Evolutionary conservation across 78 protist genomes (phyloP).

Genomic region (Dictyostelium capitatum): DNA sequence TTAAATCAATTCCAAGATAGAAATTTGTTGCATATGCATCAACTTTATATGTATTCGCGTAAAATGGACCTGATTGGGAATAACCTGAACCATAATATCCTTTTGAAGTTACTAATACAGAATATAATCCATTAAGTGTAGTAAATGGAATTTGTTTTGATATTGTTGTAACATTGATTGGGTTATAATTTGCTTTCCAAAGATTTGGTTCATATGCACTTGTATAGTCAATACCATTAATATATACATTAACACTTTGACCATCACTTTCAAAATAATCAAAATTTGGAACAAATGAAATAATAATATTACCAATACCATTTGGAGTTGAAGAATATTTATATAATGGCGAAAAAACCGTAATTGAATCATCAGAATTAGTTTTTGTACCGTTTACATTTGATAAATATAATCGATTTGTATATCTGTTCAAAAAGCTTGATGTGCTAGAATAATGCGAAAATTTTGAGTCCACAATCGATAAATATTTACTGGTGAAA

Average conservation of each 20-base stretch:
- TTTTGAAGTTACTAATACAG: not conserved
- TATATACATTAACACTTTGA: not conserved
- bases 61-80: not conserved
- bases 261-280: not conserved
- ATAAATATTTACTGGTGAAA: not conserved
- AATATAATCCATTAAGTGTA: not conserved
- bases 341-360: not conserved
- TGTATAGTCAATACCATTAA: not conserved
- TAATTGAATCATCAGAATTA: not conserved
- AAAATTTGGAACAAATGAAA: not conserved
- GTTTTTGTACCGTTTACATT: not conserved
- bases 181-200: not conserved
- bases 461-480: not conserved
- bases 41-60: not conserved
- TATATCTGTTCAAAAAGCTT: not conserved
- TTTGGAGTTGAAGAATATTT: not conserved
- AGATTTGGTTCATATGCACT: not conserved
- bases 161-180: not conserved
- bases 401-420: not conserved
- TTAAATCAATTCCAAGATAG: conserved; percentile 27
- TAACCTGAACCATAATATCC: not conserved
- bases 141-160: not conserved
- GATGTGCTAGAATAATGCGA: not conserved
- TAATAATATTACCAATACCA: not conserved
- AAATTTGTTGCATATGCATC: not conserved